Conservation (phyloP, 2,329 filamentous ascomycete genomes). For the Trichoderma lentiforme region DNA sequence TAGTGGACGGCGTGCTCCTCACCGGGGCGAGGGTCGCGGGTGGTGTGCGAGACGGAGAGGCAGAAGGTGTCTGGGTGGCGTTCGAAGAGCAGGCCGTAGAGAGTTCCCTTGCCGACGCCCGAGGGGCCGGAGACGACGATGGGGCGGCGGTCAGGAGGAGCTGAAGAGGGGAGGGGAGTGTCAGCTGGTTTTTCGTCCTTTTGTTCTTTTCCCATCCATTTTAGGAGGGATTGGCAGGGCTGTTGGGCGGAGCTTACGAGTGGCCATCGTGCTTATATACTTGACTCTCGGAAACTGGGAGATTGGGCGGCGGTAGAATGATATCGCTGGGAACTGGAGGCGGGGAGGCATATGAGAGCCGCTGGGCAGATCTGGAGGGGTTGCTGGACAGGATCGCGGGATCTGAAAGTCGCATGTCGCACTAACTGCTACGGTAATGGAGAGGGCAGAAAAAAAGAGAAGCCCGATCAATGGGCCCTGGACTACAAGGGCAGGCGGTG, state of each 20-base stretch:
- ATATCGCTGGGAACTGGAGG: constrained; percentile 17
- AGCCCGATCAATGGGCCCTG: neutral
- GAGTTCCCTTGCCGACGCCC: constrained; percentile 76
- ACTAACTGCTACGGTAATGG: neutral
- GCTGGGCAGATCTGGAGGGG: constrained; percentile 8
- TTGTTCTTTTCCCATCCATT: neutral
- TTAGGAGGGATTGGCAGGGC: neutral
- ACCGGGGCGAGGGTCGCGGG: constrained; percentile 68
- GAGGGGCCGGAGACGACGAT: constrained; percentile 76
- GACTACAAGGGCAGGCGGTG: constrained; percentile 13
- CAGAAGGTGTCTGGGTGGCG: constrained; percentile 49
- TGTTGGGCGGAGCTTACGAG: constrained; percentile 18
- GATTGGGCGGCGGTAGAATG: constrained; percentile 3
- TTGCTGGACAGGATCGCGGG: neutral
- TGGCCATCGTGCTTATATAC: constrained; percentile 23
- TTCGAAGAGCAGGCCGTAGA: constrained; percentile 68
- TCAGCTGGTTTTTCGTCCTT: neutral
- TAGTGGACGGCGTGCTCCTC: constrained; percentile 79
- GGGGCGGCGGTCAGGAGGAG: constrained; percentile 53
- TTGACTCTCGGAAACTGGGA: neutral
- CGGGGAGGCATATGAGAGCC: constrained; percentile 15
- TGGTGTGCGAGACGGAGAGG: constrained; percentile 71
- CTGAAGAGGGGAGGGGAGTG: constrained; percentile 16
- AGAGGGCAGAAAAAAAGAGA: neutral
- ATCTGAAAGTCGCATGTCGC: neutral